Base-by-base conservation (phyloP, 108 stramenopile genomes). In the Discostella pseudostelligera region DNA sequence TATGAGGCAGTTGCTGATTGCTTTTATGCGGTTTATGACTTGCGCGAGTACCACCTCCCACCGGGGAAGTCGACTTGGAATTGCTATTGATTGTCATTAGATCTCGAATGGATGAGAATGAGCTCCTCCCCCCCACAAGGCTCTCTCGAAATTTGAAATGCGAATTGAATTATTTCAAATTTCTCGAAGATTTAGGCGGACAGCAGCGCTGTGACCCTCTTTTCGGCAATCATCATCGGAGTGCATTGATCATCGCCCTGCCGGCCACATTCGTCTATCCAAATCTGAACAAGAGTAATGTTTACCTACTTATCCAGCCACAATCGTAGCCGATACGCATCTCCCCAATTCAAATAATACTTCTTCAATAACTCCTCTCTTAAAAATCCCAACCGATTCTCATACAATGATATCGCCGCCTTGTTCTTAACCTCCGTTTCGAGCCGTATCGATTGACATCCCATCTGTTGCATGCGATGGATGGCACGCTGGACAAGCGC, bases 301-400 rank as follows among this genome's bases (percentile, higher is more conserved):
- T 32, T 32, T 32, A 4, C 55, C 55, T n/a, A n/a, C n/a, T n/a
- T n/a, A 56, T 32, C 17, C 32, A 94, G 84, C 89, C 89, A 91
- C 46, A 94, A 69, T 57, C 93, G 78, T 53, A 94, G 66, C 59
- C 93, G 81, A 76, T 88, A 94, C 8, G 93, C 93, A 81, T 94
- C 89, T 26, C 83, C 80, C 78, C 83, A 89, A 69, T 94, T 94
- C 59, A 94, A 66, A 64, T 94, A 94, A 62, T 94, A 94, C 53
- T 87, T 83, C 12, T 87, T 87, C 61, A 94, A 59, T 36, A 90
- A 48, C 57, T 94, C 89, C 65, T 94, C 93, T 47, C 93, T 70
- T 19, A 94, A 63, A 56, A 94, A 94, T 11, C 93, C 93, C 61
- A 94, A 79, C 14, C 78, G 51, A 59, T 87, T 80, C 78, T 94